Percentiles rank a stretch among this genome's conserved stretches.
These are phyloP conservation scores for Chenopodium formosanum DNA, from an alignment of 148 eudicot species.

Conservation along the genomic window DNA sequence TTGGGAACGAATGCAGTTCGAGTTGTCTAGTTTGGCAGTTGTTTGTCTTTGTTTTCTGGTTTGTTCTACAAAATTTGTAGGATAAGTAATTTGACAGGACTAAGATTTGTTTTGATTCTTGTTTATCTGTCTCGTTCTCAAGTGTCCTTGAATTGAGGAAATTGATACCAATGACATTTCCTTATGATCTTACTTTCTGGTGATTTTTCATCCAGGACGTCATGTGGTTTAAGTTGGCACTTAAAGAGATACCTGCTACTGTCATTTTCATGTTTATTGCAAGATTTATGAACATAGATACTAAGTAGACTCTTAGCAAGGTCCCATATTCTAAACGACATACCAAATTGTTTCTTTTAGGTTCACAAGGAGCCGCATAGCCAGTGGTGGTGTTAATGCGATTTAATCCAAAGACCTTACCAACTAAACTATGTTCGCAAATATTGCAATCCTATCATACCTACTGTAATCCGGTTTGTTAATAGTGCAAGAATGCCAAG, in stretches of 20 bases:
- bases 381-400: no score
- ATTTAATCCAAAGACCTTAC: neutral
- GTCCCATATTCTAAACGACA: neutral
- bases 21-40: neutral
- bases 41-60: neutral
- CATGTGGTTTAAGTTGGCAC: neutral
- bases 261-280: slow-evolving; percentile 7
- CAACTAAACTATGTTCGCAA: neutral
- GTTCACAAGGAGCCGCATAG: no score
- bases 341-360: no score
- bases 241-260: neutral
- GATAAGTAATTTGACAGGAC: neutral
- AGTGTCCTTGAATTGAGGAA: neutral
- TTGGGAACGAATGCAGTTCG: neutral
- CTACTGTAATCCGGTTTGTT: no score
- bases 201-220: neutral
- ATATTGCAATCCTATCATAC: no score
- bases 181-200: neutral
- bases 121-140: neutral
- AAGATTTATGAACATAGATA: neutral
- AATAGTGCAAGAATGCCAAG: neutral
- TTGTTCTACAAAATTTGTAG: neutral
- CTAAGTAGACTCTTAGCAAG: neutral
- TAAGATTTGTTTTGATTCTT: no score
- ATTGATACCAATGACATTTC: neutral